phyloP scores from a whole-genome alignment of 2,329 filamentous ascomycete genomes.

The Cladosporium cucumerinum region DNA sequence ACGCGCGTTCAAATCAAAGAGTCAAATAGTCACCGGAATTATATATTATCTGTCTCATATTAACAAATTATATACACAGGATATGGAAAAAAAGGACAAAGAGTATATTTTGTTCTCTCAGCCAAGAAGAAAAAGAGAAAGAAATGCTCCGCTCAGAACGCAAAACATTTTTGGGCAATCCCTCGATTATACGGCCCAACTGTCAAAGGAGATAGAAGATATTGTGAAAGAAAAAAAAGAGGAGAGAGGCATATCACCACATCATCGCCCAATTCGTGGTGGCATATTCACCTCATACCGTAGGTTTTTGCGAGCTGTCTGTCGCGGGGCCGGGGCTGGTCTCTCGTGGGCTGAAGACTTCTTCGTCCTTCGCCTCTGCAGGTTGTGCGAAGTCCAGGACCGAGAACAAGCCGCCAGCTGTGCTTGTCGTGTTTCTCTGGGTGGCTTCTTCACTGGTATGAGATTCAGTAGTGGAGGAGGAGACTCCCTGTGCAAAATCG shows the following conservation, averaged over 20 bases:
- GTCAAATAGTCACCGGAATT: background rate
- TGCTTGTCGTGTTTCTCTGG: background rate
- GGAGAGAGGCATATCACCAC: background rate
- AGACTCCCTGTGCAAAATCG: background rate
- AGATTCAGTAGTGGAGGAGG: background rate
- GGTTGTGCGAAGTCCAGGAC: background rate
- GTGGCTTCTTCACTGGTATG: background rate
- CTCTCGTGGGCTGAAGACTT: background rate
- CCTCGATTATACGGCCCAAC: background rate
- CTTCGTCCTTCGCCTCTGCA: background rate
- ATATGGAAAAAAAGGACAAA: background rate
- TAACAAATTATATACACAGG: background rate
- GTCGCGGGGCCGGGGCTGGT: background rate
- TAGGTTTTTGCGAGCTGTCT: background rate
- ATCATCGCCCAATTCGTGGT: background rate
- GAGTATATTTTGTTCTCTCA: background rate
- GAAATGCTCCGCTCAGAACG: conserved; percentile 3
- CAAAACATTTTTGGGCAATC: background rate
- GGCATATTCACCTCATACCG: background rate
- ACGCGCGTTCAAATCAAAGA: conserved; percentile 44
- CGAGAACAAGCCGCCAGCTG: background rate
- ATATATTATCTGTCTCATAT: background rate
- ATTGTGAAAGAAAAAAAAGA: background rate
- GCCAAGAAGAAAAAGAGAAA: background rate
- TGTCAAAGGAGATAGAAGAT: background rate